These are phyloP conservation scores for Xylaria polymorpha DNA, from an alignment of 2,329 filamentous ascomycete species.

Conservation along the genomic window DNA sequence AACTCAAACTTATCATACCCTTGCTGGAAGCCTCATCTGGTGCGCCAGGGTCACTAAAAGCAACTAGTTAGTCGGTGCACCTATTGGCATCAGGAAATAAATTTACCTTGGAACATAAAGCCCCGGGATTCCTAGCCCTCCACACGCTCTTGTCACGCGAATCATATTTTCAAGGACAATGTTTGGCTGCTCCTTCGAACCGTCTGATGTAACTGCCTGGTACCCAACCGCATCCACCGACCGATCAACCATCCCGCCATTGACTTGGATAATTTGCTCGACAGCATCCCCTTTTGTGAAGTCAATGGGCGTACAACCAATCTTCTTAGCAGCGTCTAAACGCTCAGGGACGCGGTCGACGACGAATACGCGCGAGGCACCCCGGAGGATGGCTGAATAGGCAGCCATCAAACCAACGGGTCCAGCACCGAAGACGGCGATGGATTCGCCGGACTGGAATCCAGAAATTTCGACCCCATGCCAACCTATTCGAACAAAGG, in stretches of 20 bases:
- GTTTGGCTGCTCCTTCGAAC: slow-evolving; percentile 19
- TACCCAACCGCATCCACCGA: slow-evolving; percentile 45
- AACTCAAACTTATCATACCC: slow-evolving; percentile 26
- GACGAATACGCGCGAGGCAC: slow-evolving; percentile 44
- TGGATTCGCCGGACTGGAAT: slow-evolving; percentile 27
- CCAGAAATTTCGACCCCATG: slow-evolving; percentile 25
- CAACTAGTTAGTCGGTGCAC: not conserved
- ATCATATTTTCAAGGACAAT: slow-evolving; percentile 23
- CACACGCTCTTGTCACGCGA: slow-evolving; percentile 21
- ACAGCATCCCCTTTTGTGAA: slow-evolving; percentile 47
- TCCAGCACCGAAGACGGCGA: slow-evolving; percentile 52
- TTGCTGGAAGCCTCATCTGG: slow-evolving; percentile 16
- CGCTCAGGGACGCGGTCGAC: slow-evolving; percentile 48
- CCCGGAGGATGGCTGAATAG: slow-evolving; percentile 48
- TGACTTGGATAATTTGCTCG: slow-evolving; percentile 47
- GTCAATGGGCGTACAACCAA: slow-evolving; percentile 52
- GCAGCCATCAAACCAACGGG: slow-evolving; percentile 51
- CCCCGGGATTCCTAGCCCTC: slow-evolving; percentile 25
- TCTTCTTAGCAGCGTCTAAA: slow-evolving; percentile 44
- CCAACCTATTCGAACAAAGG: slow-evolving; percentile 6
- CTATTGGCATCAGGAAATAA: not conserved
- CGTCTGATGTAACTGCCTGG: slow-evolving; percentile 29
- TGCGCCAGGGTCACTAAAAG: slow-evolving; percentile 20
- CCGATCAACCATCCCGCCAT: slow-evolving; percentile 42
- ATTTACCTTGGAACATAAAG: slow-evolving; percentile 21